Evolutionary conservation across 2,329 filamentous ascomycete genomes (phyloP).

Genomic region (Alternaria panax): DNA sequence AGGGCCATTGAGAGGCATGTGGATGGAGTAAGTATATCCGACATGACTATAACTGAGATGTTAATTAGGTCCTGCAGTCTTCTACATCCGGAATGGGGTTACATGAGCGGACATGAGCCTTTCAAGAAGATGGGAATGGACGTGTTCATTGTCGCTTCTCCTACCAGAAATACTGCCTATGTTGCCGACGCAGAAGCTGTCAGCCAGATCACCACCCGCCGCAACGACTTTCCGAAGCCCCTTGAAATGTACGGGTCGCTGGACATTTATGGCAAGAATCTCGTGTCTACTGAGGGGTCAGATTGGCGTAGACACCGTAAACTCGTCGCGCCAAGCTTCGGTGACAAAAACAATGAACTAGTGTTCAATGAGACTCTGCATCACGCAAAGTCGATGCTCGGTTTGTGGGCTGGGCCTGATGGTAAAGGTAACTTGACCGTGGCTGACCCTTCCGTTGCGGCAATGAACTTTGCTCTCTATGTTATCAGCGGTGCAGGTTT

Average conservation of each 20-base stretch:
- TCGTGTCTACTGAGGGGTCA: constrained; percentile 73
- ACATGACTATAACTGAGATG: neutral
- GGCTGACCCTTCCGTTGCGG: constrained; percentile 66
- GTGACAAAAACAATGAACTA: constrained; percentile 75
- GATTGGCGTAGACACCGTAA: constrained; percentile 78
- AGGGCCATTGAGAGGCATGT: constrained; percentile 61
- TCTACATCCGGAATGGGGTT: constrained; percentile 68
- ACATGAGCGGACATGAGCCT: constrained; percentile 62
- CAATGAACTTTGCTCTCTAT: constrained; percentile 68
- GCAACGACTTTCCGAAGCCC: constrained; percentile 76
- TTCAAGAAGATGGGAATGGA: constrained; percentile 68
- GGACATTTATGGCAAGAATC: constrained; percentile 73
- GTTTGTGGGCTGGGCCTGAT: constrained; percentile 40
- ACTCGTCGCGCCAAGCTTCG: constrained; percentile 74
- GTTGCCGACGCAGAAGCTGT: constrained; percentile 71
- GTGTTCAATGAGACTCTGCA: constrained; percentile 69
- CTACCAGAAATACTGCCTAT: constrained; percentile 61
- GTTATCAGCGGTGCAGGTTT: constrained; percentile 76
- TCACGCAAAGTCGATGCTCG: constrained; percentile 60
- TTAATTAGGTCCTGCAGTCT: constrained; percentile 50
- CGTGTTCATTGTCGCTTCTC: constrained; percentile 69
- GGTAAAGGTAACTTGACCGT: constrained; percentile 55
- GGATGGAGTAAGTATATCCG: constrained; percentile 64
- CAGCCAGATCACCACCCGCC: constrained; percentile 68
- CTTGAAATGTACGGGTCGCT: constrained; percentile 66